Percentiles rank a stretch among this genome's conserved stretches.
Conservation (phyloP, 768 basidiomycete genomes). For the Mycena haematopus region DNA sequence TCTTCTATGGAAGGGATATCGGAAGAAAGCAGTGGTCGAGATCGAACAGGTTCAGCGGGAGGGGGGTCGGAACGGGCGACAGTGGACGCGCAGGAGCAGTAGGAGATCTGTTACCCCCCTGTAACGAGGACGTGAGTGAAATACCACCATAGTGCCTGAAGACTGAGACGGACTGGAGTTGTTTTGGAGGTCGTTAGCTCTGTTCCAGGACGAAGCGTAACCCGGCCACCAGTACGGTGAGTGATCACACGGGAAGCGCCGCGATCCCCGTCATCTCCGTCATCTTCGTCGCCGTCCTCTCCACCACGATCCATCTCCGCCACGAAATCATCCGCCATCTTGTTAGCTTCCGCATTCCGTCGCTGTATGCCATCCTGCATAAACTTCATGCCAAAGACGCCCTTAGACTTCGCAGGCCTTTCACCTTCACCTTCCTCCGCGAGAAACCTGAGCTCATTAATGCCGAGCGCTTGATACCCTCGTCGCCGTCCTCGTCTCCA, state of each 20-base stretch:
- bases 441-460: constrained; percentile 78
- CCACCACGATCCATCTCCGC: constrained; percentile 61
- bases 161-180: constrained; percentile 34
- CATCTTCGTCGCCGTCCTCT: constrained; percentile 38
- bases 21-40: constrained; percentile 30
- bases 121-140: constrained; percentile 4
- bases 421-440: constrained; percentile 45
- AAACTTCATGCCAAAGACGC: constrained; percentile 96
- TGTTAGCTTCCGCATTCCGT: constrained; percentile 60
- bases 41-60: constrained; percentile 13
- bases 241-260: constrained; percentile 48
- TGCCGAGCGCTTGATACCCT: constrained; percentile 66
- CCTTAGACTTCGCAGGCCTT: constrained; percentile 54
- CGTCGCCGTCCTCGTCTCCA: constrained; percentile 50
- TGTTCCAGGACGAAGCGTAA: constrained; percentile 64
- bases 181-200: constrained; percentile 5
- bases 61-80: constrained; percentile 4
- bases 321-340: constrained; percentile 74
- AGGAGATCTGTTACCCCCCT: background rate
- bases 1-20: constrained; percentile 32
- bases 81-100: constrained; percentile 32
- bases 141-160: background rate
- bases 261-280: constrained; percentile 39
- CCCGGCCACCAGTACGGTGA: constrained; percentile 70
- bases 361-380: constrained; percentile 92